These are phyloP conservation scores for Paecilomyces variotii DNA, from an alignment of 2,329 filamentous ascomycete genomes.

Conservation along the genomic window DNA sequence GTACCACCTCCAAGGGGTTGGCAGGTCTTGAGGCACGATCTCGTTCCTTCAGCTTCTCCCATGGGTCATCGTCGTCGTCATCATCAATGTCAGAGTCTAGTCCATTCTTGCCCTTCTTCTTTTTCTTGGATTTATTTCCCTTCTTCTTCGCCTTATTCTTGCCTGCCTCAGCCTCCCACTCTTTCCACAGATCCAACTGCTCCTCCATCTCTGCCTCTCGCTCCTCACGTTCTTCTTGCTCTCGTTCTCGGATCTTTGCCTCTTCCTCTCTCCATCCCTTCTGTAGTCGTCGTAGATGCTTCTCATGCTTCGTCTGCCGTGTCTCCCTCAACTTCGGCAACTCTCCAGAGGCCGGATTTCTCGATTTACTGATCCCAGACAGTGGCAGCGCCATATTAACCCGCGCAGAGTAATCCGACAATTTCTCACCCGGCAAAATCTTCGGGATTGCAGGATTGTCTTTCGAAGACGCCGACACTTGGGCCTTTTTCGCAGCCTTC, in stretches of 20 bases:
- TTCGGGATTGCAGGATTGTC: constrained; percentile 41
- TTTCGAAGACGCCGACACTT: constrained; percentile 10
- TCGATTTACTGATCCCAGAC: constrained; percentile 57
- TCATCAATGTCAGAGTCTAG: constrained; percentile 31
- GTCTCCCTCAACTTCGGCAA: constrained; percentile 40
- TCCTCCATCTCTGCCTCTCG: constrained; percentile 55
- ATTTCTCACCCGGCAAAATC: constrained; percentile 74
- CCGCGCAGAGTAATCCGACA: constrained; percentile 72
- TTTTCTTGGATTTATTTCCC: constrained; percentile 27
- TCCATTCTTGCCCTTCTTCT: constrained; percentile 37
- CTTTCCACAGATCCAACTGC: constrained; percentile 55
- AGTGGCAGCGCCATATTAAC: constrained; percentile 81
- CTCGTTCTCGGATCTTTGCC: constrained; percentile 56
- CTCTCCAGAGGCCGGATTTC: constrained; percentile 13
- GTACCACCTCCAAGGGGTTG: constrained; percentile 48
- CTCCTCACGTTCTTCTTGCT: constrained; percentile 67
- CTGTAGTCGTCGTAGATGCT: constrained; percentile 59
- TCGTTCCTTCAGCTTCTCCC: constrained; percentile 63
- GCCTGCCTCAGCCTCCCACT: constrained; percentile 50
- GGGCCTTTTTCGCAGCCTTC: constrained; percentile 19
- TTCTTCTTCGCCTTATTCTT: constrained; percentile 44
- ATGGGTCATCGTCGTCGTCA: constrained; percentile 63
- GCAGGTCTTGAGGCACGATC: constrained; percentile 24
- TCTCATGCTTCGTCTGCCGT: constrained; percentile 72
- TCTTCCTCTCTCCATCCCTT: constrained; percentile 51